Evolutionary conservation across 768 basidiomycete genomes (phyloP).

Genomic region (Calvatia gigantea): DNA sequence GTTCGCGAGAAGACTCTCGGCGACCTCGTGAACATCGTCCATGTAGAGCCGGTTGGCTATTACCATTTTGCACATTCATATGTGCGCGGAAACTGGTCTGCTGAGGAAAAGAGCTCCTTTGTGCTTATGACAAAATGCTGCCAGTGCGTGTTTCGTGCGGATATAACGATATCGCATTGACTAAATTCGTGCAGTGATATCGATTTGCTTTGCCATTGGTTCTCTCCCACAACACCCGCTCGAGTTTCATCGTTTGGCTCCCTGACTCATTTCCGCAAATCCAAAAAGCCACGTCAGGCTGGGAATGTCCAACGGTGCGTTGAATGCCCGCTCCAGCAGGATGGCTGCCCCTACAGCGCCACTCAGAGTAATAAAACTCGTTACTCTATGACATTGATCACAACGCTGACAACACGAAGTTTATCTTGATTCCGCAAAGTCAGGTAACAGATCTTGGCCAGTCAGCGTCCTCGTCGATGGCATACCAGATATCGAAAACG

Average conservation of each 20-base stretch:
- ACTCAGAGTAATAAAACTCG: conserved; percentile 61
- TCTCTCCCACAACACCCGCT: conserved; percentile 58
- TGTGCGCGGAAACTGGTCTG: conserved; percentile 80
- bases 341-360: conserved; percentile 77
- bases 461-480: conserved; percentile 69
- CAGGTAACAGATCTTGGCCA: conserved; percentile 62
- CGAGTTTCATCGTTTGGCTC: conserved; percentile 87
- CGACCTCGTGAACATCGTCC: conserved; percentile 76
- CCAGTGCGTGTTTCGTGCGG: conserved; percentile 55
- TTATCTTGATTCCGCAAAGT: conserved; percentile 72
- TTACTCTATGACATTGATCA: background rate
- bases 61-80: conserved; percentile 90
- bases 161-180: conserved; percentile 1
- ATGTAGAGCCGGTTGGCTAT: conserved; percentile 83
- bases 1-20: conserved; percentile 72
- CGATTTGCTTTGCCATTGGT: conserved; percentile 78
- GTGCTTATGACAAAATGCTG: conserved; percentile 88
- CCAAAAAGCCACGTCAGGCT: conserved; percentile 64
- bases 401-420: conserved; percentile 40
- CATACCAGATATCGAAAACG: conserved; percentile 82
- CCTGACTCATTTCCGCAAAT: conserved; percentile 75
- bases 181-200: conserved; percentile 57
- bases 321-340: conserved; percentile 66
- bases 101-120: conserved; percentile 68
- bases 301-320: conserved; percentile 69